Evolutionary conservation across 768 basidiomycete species (phyloP), one percentile per base, ranked within the genome.

Genomic region (Clavulina sp.): DNA sequence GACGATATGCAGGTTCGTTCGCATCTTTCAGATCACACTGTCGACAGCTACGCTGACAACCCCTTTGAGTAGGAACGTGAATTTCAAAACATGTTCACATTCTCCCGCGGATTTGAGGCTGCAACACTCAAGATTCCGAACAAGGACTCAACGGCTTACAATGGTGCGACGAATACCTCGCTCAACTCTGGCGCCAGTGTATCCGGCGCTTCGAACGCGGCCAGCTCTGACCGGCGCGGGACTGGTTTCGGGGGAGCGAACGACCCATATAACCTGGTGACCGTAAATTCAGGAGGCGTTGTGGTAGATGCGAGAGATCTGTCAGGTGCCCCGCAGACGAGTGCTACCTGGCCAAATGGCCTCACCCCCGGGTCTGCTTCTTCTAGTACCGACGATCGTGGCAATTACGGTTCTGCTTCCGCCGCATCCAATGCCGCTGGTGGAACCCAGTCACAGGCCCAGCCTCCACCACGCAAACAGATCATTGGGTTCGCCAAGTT

Each of bases 401-500:
- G 30, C 46, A 29, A 41, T 41, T 4, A 16, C 19, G 26, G 51
- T 18, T 16, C 24, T 7, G 31, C 34, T 5, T 50, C 49, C 49
- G 51, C 48, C 33, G 30, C 43, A 41, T 41, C 52, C 13, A 48
- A 23, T 21, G 19, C 40, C 24, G 34, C 38, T 21, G 52, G 47
- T 19, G 30, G 59, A 21, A 48, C 60, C 31, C 56, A 43, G 9
- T 46, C 57, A 2, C 34, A 29, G 23, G 41, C 55, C 19, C 54
- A 49, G 18, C 46, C 54, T 16, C 73, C 78, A 2, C 80, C 84
- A 33, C 77, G 91, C 57, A 91, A 92, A 65, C 95, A 97, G 62
- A 96, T 92, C 56, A 99, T 99, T 41, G 95, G 95, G 0, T 99
- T 99, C 60, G 95, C 95, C 48, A 88, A 95, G 64, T 99, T 99